A percentile compares a stretch with the other conserved stretches of the same genome.
Evolutionary conservation across 2,329 filamentous ascomycete genomes (phyloP).

Genomic region (Colletotrichum sp.): DNA sequence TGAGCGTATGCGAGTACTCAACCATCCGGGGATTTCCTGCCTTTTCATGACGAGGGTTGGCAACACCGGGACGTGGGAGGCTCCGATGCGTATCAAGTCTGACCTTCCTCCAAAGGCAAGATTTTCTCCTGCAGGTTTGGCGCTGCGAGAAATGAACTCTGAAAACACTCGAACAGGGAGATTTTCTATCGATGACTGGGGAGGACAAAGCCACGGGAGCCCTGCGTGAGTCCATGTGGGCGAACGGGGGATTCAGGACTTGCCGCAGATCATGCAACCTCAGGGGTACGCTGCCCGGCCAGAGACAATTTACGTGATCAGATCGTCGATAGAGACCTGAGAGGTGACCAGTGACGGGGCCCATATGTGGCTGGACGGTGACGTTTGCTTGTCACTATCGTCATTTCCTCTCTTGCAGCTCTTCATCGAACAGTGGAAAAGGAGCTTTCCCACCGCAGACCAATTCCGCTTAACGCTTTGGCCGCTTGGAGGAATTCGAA

Average conservation of each 20-base stretch:
- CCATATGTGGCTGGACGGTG: not conserved
- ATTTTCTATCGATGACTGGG: not conserved
- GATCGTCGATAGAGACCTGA: not conserved
- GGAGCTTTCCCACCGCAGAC: not conserved
- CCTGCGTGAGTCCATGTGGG: not conserved
- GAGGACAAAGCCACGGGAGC: not conserved
- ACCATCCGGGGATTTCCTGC: not conserved
- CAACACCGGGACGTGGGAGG: not conserved
- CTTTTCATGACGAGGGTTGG: not conserved
- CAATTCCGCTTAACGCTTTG: not conserved
- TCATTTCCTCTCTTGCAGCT: not conserved
- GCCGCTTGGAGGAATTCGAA: not conserved
- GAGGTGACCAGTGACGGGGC: not conserved
- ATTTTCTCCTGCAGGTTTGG: not conserved
- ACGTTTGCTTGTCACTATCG: not conserved
- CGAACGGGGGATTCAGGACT: not conserved
- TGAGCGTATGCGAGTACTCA: not conserved
- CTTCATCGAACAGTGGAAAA: not conserved
- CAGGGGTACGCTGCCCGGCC: not conserved
- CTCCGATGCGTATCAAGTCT: not conserved
- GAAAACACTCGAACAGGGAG: not conserved
- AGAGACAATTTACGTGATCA: not conserved
- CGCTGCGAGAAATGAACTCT: not conserved
- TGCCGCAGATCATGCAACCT: not conserved
- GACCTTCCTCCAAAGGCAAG: not conserved